Percentiles rank a stretch among this genome's conserved stretches.
phyloP scores from a whole-genome alignment of 768 basidiomycete genomes.

The Pleurotus tuoliensis region DNA sequence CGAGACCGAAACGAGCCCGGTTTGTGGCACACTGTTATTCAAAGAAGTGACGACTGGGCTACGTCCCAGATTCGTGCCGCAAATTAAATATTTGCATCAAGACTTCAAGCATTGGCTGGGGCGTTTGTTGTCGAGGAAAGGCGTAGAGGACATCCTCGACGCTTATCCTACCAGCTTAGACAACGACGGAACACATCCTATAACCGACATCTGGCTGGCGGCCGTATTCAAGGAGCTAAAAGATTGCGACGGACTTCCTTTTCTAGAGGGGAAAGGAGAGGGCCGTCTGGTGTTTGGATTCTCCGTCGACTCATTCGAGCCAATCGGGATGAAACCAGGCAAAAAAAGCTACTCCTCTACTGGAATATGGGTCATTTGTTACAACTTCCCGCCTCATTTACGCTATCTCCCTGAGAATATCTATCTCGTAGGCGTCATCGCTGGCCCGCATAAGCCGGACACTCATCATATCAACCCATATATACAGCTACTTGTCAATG shows the following conservation, averaged over 20 bases:
- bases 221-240: not conserved
- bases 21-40: not conserved
- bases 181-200: not conserved
- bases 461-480: no score
- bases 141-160: slow-evolving; percentile 21
- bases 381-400: not conserved
- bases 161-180: slow-evolving; percentile 5
- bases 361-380: not conserved
- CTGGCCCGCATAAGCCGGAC: no score
- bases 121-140: slow-evolving; percentile 19
- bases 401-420: not conserved
- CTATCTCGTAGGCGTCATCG: no score
- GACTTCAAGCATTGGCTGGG: slow-evolving; percentile 22
- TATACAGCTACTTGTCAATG: no score
- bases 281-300: not conserved
- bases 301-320: not conserved
- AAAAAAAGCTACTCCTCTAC: not conserved
- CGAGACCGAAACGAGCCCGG: not conserved
- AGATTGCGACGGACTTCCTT: not conserved
- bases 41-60: slow-evolving; percentile 6
- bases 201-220: not conserved
- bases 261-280: not conserved
- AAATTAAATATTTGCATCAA: slow-evolving; percentile 17
- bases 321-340: not conserved
- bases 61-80: slow-evolving; percentile 5